phyloP scores from a whole-genome alignment of 2,329 filamentous ascomycete genomes.

The Alternaria arbusti region DNA sequence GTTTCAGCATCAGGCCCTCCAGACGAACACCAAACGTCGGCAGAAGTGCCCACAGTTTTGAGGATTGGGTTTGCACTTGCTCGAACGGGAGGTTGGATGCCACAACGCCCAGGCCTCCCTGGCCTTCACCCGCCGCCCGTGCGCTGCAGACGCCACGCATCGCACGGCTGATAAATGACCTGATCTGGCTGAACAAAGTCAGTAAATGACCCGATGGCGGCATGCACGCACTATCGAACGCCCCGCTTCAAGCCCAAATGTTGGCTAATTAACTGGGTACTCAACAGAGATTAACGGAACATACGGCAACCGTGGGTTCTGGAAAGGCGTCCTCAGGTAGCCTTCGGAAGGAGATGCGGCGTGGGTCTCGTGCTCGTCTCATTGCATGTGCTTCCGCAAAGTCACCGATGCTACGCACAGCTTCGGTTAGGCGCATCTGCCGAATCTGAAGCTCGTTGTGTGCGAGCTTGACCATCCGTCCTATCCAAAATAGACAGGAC shows the following conservation, averaged over 20 bases:
- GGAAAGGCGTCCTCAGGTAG: not conserved
- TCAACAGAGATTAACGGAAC: conserved; percentile 23
- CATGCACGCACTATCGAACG: conserved; percentile 34
- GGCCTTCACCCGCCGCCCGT: conserved; percentile 27
- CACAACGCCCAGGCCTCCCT: conserved; percentile 14
- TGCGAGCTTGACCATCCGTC: not conserved
- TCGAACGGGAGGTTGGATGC: conserved; percentile 23
- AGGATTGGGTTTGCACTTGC: conserved; percentile 18
- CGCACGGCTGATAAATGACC: conserved; percentile 34
- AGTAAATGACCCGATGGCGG: conserved; percentile 37
- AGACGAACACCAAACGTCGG: conserved; percentile 17
- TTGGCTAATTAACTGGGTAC: conserved; percentile 39
- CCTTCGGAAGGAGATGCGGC: conserved; percentile 1
- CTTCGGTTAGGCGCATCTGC: not conserved
- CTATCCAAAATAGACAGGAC: not conserved
- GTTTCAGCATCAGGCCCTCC: conserved; percentile 15
- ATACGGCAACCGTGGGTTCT: conserved; percentile 13
- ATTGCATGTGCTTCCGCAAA: not conserved
- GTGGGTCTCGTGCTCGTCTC: conserved; percentile 7
- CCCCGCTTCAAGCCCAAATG: conserved; percentile 40
- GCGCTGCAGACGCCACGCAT: conserved; percentile 31
- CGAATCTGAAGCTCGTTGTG: not conserved
- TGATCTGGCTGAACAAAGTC: conserved; percentile 25
- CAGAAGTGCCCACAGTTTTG: conserved; percentile 5
- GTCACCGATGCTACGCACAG: not conserved